Conservation (phyloP, 371 early-diverging fungal species). For the Syncephalastrum sp. region DNA sequence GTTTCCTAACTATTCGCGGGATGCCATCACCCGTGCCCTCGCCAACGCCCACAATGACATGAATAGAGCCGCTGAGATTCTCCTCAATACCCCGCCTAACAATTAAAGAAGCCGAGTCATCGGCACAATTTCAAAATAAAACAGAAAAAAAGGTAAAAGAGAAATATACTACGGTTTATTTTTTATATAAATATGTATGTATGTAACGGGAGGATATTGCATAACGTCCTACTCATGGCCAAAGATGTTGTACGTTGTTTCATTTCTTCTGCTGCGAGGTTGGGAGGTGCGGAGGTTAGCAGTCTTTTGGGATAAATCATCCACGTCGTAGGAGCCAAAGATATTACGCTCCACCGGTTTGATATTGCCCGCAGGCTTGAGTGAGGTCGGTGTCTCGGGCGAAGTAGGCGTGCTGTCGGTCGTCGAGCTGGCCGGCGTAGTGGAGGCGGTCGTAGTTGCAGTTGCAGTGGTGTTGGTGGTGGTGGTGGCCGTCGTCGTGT, state of each 20-base stretch:
- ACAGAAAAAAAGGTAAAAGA: background rate
- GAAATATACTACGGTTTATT: background rate
- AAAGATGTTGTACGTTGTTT: too few species aligned
- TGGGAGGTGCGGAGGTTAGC: background rate
- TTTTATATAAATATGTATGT: too few species aligned
- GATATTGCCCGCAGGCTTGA: too few species aligned
- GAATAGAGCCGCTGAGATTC: conserved; percentile 56
- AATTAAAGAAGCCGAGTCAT: conserved; percentile 4
- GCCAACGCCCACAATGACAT: conserved; percentile 55
- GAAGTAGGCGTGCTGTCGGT: too few species aligned
- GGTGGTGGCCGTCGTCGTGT: conserved; percentile 6
- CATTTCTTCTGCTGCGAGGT: too few species aligned
- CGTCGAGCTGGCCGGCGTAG: too few species aligned
- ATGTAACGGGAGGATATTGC: too few species aligned
- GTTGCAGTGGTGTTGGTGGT: background rate
- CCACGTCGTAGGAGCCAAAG: conserved; percentile 6
- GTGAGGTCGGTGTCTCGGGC: too few species aligned
- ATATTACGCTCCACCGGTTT: background rate
- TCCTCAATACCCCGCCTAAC: conserved; percentile 44
- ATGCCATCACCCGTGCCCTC: conserved; percentile 53
- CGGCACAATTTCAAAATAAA: too few species aligned
- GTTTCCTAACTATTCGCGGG: conserved; percentile 59
- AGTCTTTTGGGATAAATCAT: conserved; percentile 8
- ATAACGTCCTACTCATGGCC: too few species aligned
- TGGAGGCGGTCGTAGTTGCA: too few species aligned